Base-by-base conservation (phyloP, 345 rosid genomes). In the Anacardium occidentale region DNA sequence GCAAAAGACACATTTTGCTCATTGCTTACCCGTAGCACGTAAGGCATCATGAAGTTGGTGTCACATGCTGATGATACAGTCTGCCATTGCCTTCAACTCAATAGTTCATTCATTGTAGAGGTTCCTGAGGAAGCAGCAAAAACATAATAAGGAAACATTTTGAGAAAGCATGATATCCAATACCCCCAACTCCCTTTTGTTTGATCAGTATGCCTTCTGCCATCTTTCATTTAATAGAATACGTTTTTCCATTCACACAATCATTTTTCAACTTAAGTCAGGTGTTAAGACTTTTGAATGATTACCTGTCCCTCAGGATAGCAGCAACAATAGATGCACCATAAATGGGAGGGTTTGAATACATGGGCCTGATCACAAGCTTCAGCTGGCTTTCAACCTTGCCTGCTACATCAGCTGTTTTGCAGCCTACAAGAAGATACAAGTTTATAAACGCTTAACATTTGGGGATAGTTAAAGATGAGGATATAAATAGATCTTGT, bases 311-410 rank as follows among this genome's bases (percentile, higher is more conserved):
- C 72, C 79, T 85, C 50, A 93, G 89, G 74, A 93, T 84, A 53
- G 82, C 52, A 64, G 94, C 94, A 50, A 87, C 98, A 55, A 93
- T 91, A 1, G 96, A 88, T 66, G 96, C 97, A 68, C 98, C 98
- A 58, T 93, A 96, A 47, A 93, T 84, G 13, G 98, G 97, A 73
- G 98, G 98, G 50, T 82, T 89, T 55, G 97, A 91, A 81, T 88
- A 91, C 98, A 93, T 90, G 42, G 98, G 97, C 69, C 97, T 83
- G 76, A 91, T 87, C 58, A 93, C 91, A 62, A 91, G 93, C 78
- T 93, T 93, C 83, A 91, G 78, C 74, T 93, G 98, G 80, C 94
- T 91, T 74, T 91, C 91, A 26, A 93, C 98, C 75, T 61, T 84
- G 44, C 84, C 76, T 0, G 98, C 93, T 7, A 93, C 92, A 74